Conservation (phyloP, 1,139 yeast species). For the Casaregolazyma suthepensis region DNA sequence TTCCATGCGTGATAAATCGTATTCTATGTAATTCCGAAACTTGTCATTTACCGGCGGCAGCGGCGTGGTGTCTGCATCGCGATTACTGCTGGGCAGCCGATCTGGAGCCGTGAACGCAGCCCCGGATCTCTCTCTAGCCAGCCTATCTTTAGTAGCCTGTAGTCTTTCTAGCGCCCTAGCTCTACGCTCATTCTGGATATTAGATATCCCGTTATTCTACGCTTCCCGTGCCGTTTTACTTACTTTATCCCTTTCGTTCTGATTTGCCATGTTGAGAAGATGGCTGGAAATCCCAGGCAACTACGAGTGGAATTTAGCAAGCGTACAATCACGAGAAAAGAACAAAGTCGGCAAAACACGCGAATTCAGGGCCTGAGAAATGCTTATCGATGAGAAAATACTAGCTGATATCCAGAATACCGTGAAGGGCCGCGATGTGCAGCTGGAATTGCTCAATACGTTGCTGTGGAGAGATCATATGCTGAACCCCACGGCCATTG, state of each 20-base stretch:
- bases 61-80: slow-evolving; percentile 18
- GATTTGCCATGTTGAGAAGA: background rate
- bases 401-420: background rate
- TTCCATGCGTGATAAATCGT: slow-evolving; percentile 82
- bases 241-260: background rate
- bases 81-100: slow-evolving; percentile 11
- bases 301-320: background rate
- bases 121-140: slow-evolving; percentile 18
- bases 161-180: slow-evolving; percentile 54
- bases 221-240: background rate
- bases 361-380: background rate
- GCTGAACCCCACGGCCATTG: slow-evolving; percentile 23
- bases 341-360: background rate
- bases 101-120: slow-evolving; percentile 1
- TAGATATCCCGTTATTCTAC: background rate
- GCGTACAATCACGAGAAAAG: background rate
- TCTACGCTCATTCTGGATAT: slow-evolving; percentile 48
- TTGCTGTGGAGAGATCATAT: slow-evolving; percentile 15
- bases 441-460: slow-evolving; percentile 20
- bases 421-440: slow-evolving; percentile 18
- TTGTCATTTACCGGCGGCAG: slow-evolving; percentile 25
- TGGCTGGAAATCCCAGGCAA: background rate
- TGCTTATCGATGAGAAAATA: slow-evolving; percentile 6
- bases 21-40: slow-evolving; percentile 69
- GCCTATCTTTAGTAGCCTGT: slow-evolving; percentile 38